Base-by-base conservation (phyloP, 176 grass and related monocot species). In the barley (Hordeum vulgare) region DNA sequence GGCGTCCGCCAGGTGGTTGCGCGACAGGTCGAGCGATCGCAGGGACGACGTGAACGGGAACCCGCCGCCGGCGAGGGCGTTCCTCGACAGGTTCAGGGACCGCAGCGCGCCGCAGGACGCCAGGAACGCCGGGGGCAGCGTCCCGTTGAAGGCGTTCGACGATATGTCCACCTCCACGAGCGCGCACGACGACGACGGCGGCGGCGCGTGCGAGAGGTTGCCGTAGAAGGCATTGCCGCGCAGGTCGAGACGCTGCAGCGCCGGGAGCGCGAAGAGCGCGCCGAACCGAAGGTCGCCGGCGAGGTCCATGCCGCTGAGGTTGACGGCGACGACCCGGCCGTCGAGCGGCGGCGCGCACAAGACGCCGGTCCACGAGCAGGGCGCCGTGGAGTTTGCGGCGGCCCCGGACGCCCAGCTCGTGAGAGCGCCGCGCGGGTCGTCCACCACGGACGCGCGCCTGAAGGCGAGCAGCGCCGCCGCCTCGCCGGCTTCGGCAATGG, bases 211-310 rank as follows among this genome's bases (percentile, higher is more conserved):
- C 10, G 96, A 92, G 63, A 99, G 91, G 85, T 90, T 92, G 87
- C 96, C 96, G 45, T 92, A 66, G 83, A 99, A 99, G 40, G 85
- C 94, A 81, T 99, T 99, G 72, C 93, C 87, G 73, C 83, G 71
- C 64, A 99, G 64, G 59, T 88, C 78, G 41, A 99, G 85, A 37
- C 56, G 59, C 29, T 62, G 83, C 2, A 99, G 87, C 23, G 69
- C 35, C 8, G 87, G 88, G 33, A 99, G 89, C 11, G 64, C 26
- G n/a, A 99, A 63, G 33, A 99, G 89, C 42, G 62, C 49, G 62
- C 93, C 87, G 13, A 99, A 67, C 4, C 58, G 68, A 47, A 99
- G 93, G 13, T 83, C 85, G 17, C 96, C 96, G 8, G 68, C 76
- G 72, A 99, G 93, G 8, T 57, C 74, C 96, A 92, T 92, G 85